A percentile compares a stretch with the other conserved stretches of the same genome.
Conservation (phyloP, 805 yeast genomes). For the Hanseniaspora lachancei region DNA sequence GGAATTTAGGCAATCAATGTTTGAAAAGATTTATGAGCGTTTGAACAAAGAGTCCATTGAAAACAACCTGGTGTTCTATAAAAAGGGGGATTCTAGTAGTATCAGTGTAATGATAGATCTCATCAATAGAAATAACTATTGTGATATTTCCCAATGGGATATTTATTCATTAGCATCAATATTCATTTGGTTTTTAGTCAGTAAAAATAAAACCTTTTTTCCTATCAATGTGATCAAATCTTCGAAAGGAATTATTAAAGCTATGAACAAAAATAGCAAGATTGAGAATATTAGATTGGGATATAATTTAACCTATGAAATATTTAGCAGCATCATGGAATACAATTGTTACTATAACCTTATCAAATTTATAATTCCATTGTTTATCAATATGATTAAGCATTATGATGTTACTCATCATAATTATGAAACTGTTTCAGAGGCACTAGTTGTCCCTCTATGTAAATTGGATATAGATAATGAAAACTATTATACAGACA, state of each 20-base stretch:
- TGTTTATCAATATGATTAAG: slow-evolving; percentile 33
- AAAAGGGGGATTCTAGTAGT: slow-evolving; percentile 41
- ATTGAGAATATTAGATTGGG: slow-evolving; percentile 42
- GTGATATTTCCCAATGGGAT: slow-evolving; percentile 56
- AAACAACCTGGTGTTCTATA: slow-evolving; percentile 39
- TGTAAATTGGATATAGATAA: slow-evolving; percentile 38
- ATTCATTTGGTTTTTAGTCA: slow-evolving; percentile 35
- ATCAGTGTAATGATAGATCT: slow-evolving; percentile 35
- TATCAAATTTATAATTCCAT: slow-evolving; percentile 32
- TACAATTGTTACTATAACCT: slow-evolving; percentile 26
- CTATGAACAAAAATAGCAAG: slow-evolving; percentile 5
- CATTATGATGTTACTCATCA: slow-evolving; percentile 33
- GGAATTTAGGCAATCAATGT: slow-evolving; percentile 30
- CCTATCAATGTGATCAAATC: slow-evolving; percentile 33
- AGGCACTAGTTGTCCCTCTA: slow-evolving; percentile 40
- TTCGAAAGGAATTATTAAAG: background rate
- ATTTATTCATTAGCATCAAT: slow-evolving; percentile 34
- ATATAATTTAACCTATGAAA: slow-evolving; percentile 30
- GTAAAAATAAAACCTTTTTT: slow-evolving; percentile 42
- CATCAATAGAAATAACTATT: slow-evolving; percentile 41
- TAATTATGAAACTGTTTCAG: slow-evolving; percentile 27
- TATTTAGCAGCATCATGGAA: slow-evolving; percentile 28
- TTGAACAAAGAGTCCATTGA: slow-evolving; percentile 32
- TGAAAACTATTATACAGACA: slow-evolving; percentile 34
- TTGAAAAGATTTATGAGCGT: slow-evolving; percentile 42